phyloP scores from a whole-genome alignment of 1,284 basidiomycete genomes.

The Athelia psychrophila region DNA sequence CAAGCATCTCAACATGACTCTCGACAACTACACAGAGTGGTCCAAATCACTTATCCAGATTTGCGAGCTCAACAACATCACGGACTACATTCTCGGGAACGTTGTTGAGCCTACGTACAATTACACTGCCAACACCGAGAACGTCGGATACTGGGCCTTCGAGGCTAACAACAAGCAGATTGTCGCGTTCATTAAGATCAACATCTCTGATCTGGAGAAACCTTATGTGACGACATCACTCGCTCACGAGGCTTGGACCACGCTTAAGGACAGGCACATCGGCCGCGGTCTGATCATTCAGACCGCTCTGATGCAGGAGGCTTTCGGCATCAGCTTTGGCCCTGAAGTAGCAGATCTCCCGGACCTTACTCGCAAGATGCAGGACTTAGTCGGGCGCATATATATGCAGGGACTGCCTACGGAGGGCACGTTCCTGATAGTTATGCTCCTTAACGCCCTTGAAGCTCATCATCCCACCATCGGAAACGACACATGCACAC shows the following conservation, averaged over 20 bases:
- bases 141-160: neutral
- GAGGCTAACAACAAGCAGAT: neutral
- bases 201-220: neutral
- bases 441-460: too few relatives aligned
- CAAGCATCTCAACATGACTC: too few relatives aligned
- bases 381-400: too few relatives aligned
- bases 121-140: neutral
- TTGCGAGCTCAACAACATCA: neutral
- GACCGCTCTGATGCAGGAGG: neutral
- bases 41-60: too few relatives aligned
- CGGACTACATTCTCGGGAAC: neutral
- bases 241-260: neutral
- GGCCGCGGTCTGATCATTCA: neutral
- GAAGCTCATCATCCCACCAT: too few relatives aligned
- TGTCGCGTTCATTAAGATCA: neutral
- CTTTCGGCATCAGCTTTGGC: too few relatives aligned
- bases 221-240: slow-evolving; percentile 3
- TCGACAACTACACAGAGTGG: too few relatives aligned
- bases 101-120: neutral
- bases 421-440: too few relatives aligned
- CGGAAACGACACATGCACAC: too few relatives aligned
- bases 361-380: too few relatives aligned
- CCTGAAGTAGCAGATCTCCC: too few relatives aligned
- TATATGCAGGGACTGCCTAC: too few relatives aligned
- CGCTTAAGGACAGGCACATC: neutral